A percentile compares a stretch with the other conserved stretches of the same genome.
Evolutionary conservation across 805 yeast species (phyloP).

Genomic region (Cephaloascus fragrans): DNA sequence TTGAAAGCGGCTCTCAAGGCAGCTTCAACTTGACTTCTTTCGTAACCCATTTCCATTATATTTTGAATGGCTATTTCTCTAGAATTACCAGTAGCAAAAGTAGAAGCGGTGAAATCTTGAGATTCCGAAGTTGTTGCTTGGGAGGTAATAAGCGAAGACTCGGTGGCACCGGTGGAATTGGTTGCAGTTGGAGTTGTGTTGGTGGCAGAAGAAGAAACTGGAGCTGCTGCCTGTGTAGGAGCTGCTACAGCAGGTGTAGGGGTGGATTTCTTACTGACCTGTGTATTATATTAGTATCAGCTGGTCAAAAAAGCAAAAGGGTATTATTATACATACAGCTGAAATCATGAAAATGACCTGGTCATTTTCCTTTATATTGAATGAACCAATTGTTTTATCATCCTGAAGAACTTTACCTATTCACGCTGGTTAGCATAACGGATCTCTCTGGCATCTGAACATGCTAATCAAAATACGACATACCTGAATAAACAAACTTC

Average conservation of each 20-base stretch:
- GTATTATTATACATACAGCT: too few species aligned
- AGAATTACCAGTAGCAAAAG: constrained; percentile 68
- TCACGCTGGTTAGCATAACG: background rate
- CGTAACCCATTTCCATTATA: constrained; percentile 95
- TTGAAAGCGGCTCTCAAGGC: constrained; percentile 94
- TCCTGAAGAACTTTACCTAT: constrained; percentile 76
- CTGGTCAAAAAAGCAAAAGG: too few species aligned
- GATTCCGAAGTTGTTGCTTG: constrained; percentile 5
- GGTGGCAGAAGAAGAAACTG: constrained; percentile 11
- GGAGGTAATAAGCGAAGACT: constrained; percentile 9
- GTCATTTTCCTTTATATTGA: constrained; percentile 75
- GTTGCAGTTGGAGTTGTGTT: constrained; percentile 4
- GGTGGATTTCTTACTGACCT: constrained; percentile 9
- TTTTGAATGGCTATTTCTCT: constrained; percentile 71
- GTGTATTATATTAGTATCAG: too few species aligned
- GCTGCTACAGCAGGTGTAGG: constrained; percentile 15
- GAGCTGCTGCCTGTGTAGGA: constrained; percentile 9
- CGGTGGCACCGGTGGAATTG: constrained; percentile 10
- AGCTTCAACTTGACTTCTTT: constrained; percentile 74
- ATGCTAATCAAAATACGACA: too few species aligned
- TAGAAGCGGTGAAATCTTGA: constrained; percentile 30
- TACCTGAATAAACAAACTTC: constrained; percentile 84
- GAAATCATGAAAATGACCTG: constrained; percentile 90
- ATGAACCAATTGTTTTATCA: constrained; percentile 60
- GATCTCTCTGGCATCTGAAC: too few species aligned